Evolutionary conservation across 2,329 filamentous ascomycete species (phyloP).

Genomic region (Alternaria sp.): DNA sequence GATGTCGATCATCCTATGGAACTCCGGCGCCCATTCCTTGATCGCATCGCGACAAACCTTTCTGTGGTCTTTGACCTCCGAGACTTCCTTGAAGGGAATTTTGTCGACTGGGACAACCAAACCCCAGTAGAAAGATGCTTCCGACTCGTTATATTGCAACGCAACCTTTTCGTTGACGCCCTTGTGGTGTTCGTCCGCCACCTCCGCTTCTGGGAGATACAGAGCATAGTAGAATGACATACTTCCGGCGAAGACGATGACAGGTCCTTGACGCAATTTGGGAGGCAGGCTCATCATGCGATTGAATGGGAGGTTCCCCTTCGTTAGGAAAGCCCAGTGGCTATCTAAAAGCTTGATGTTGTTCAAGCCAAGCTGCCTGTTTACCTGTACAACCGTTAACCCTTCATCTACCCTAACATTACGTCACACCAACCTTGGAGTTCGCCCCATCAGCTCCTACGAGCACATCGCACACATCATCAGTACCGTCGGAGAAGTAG

Average conservation of each 20-base stretch:
- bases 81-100: background rate
- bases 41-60: background rate
- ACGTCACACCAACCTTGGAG: background rate
- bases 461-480: slow-evolving; percentile 6
- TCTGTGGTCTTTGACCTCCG: background rate
- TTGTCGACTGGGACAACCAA: background rate
- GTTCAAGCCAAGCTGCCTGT: background rate
- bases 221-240: background rate
- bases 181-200: background rate
- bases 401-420: background rate
- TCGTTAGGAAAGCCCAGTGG: background rate
- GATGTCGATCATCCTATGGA: background rate
- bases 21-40: slow-evolving; percentile 7
- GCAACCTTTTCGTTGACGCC: background rate
- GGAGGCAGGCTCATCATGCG: background rate
- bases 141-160: background rate
- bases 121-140: background rate
- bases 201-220: background rate
- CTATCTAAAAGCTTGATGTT: background rate
- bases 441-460: slow-evolving; percentile 6
- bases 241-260: background rate
- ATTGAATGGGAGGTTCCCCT: background rate
- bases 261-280: background rate
- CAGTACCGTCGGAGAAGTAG: background rate
- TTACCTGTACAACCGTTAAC: background rate